Percentiles rank a stretch among this genome's conserved stretches.
Evolutionary conservation across 108 stramenopile genomes (phyloP).

Genomic region (Cyclotella sp.): DNA sequence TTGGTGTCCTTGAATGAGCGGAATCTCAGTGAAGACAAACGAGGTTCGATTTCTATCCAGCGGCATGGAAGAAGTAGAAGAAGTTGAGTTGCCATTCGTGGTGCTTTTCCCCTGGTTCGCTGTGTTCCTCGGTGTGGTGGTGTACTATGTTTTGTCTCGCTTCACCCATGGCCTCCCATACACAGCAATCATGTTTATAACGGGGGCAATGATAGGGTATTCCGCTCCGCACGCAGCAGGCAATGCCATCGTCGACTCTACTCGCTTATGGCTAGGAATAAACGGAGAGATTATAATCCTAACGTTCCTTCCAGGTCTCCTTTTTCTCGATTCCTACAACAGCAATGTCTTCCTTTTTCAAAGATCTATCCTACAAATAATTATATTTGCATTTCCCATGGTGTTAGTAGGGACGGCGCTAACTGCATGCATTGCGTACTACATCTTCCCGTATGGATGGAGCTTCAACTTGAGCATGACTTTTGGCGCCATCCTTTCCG

Average conservation of each 20-base stretch:
- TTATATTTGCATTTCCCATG: slow-evolving; percentile 91
- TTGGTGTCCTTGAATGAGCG: too few relatives aligned
- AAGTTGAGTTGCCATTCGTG: slow-evolving; percentile 13
- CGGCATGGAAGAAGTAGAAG: neutral
- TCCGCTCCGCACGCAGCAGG: neutral
- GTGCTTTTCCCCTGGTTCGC: slow-evolving; percentile 42
- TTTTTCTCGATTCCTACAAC: slow-evolving; percentile 81
- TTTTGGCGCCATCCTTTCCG: slow-evolving; percentile 77
- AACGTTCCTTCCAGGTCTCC: slow-evolving; percentile 89
- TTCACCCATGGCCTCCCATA: slow-evolving; percentile 60
- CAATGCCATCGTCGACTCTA: slow-evolving; percentile 51
- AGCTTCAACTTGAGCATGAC: slow-evolving; percentile 51
- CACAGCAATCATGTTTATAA: slow-evolving; percentile 80
- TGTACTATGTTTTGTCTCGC: slow-evolving; percentile 39
- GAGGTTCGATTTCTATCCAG: neutral
- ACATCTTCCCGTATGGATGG: slow-evolving; percentile 54
- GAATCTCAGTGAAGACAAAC: neutral
- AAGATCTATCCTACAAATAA: slow-evolving; percentile 54
- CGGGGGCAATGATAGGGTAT: slow-evolving; percentile 74
- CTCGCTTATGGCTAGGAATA: slow-evolving; percentile 65
- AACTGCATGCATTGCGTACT: slow-evolving; percentile 46
- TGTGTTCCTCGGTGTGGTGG: slow-evolving; percentile 30
- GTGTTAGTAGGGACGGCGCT: slow-evolving; percentile 41
- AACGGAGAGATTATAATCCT: slow-evolving; percentile 78
- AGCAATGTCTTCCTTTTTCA: slow-evolving; percentile 76